These are phyloP conservation scores for Leccinum laetum DNA, from an alignment of 1,284 basidiomycete species.

Conservation along the genomic window DNA sequence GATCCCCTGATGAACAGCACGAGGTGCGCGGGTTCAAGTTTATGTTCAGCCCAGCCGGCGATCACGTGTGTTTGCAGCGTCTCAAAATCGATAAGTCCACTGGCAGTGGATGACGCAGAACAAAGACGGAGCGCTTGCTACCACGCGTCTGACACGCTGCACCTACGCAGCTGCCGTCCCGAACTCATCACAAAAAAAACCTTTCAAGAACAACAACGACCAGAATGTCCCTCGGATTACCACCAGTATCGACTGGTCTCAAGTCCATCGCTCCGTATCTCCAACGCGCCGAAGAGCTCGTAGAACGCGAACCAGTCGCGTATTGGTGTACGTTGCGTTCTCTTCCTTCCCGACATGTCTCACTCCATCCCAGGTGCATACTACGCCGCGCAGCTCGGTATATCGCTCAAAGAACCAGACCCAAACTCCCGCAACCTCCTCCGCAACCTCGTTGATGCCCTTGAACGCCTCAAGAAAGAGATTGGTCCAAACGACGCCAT, in stretches of 20 bases:
- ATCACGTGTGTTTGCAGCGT: no score
- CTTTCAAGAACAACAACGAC: neutral
- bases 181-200: constrained; percentile 4
- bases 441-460: constrained; percentile 69
- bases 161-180: neutral
- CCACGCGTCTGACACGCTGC: constrained; percentile 22
- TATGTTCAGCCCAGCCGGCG: no score
- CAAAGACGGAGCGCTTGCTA: neutral
- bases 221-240: constrained; percentile 47
- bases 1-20: constrained; percentile 39
- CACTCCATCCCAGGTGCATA: constrained; percentile 63
- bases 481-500: constrained; percentile 82
- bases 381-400: constrained; percentile 88
- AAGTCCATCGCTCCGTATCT: constrained; percentile 76
- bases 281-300: constrained; percentile 89
- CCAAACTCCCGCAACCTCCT: constrained; percentile 69
- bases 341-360: neutral
- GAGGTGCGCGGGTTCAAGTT: constrained; percentile 16
- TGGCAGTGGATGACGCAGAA: constrained; percentile 1
- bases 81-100: no score
- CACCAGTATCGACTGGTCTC: constrained; percentile 56
- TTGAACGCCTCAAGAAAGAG: constrained; percentile 82
- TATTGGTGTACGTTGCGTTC: constrained; percentile 84
- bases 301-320: constrained; percentile 77
- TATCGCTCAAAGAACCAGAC: constrained; percentile 65